Percentiles rank a stretch among this genome's conserved stretches.
Conservation (phyloP, 1,139 yeast genomes). For the Lodderomyces beijingensis region DNA sequence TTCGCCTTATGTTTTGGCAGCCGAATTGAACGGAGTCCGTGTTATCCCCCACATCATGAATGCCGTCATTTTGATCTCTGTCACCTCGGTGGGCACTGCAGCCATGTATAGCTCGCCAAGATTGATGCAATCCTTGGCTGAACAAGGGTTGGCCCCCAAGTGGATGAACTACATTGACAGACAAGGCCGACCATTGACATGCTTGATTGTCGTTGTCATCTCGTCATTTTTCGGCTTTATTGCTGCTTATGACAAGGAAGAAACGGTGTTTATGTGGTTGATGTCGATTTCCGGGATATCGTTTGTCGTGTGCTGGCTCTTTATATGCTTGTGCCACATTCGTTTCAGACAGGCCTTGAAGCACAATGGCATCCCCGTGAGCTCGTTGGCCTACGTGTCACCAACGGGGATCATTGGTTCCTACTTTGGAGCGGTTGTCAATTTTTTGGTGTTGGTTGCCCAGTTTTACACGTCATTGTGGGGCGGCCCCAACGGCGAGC, state of each 20-base stretch:
- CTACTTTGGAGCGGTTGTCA: constrained; percentile 19
- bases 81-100: constrained; percentile 32
- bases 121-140: constrained; percentile 32
- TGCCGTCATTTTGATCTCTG: constrained; percentile 30
- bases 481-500: constrained; percentile 30
- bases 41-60: constrained; percentile 31
- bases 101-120: constrained; percentile 34
- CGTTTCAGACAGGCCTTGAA: constrained; percentile 30
- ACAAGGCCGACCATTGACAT: constrained; percentile 33
- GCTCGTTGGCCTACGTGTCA: constrained; percentile 26
- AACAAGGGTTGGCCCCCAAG: constrained; percentile 29
- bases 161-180: constrained; percentile 29
- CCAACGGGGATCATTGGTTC: constrained; percentile 26
- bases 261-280: constrained; percentile 22
- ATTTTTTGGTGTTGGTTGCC: constrained; percentile 20
- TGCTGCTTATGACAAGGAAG: constrained; percentile 20
- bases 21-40: constrained; percentile 26
- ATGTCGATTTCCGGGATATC: constrained; percentile 23
- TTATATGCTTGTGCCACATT: constrained; percentile 29
- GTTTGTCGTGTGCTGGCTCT: constrained; percentile 24
- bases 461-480: constrained; percentile 41
- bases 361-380: constrained; percentile 23
- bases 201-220: constrained; percentile 16
- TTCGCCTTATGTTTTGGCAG: constrained; percentile 40
- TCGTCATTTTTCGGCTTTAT: constrained; percentile 20